A percentile compares a stretch with the other conserved stretches of the same genome.
Evolutionary conservation across 352 stramenopile species (phyloP).

Genomic region (Globisporangium viniferum): DNA sequence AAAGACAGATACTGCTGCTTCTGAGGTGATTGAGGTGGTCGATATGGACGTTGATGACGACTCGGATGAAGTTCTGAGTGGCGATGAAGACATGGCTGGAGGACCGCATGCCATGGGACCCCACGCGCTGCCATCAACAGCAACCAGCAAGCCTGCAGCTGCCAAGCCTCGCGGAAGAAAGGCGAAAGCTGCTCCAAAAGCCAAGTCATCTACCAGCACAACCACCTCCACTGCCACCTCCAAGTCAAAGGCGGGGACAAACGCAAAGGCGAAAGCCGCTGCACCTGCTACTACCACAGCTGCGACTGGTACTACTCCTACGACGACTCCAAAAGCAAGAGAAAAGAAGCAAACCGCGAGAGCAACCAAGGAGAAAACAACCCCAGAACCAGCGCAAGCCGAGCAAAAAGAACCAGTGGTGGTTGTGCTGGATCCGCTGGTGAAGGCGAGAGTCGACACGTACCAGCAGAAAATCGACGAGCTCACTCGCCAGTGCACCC

Average conservation of each 20-base stretch:
- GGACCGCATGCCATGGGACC: conserved; percentile 3
- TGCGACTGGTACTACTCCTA: background rate
- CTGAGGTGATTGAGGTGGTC: background rate
- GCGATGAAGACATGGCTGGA: conserved; percentile 6
- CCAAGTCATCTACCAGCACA: background rate
- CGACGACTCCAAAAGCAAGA: conserved; percentile 1
- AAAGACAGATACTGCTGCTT: background rate
- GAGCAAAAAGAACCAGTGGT: conserved; percentile 23
- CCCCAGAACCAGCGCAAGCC: conserved; percentile 11
- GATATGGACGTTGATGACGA: background rate
- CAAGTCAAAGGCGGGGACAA: conserved; percentile 4
- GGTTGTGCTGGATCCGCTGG: conserved; percentile 45
- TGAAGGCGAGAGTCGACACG: conserved; percentile 60
- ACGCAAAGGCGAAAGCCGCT: background rate
- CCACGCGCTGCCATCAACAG: background rate
- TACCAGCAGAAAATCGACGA: conserved; percentile 80
- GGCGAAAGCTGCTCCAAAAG: background rate
- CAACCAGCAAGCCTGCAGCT: background rate
- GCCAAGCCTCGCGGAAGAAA: background rate
- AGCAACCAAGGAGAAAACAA: conserved; percentile 9
- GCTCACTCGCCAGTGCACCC: conserved; percentile 43
- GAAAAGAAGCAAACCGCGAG: conserved; percentile 21
- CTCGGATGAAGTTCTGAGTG: conserved; percentile 12
- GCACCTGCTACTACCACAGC: background rate
- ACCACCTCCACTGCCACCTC: background rate